Conservation (phyloP, 2,329 filamentous ascomycete genomes). For the Xylariaceae sp. region DNA sequence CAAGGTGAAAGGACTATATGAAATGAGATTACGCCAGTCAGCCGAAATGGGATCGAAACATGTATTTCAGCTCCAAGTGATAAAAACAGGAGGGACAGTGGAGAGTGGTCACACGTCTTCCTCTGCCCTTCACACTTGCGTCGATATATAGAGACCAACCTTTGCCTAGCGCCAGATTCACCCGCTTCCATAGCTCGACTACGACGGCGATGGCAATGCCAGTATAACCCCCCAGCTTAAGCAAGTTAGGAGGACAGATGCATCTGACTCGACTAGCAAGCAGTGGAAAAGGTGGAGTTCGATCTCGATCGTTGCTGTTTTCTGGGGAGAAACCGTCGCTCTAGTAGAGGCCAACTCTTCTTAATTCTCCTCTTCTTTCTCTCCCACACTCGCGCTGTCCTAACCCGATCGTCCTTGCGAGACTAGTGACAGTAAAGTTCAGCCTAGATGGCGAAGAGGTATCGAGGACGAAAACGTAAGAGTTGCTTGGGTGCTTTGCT, state of each 20-base stretch:
- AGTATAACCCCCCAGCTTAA: slow-evolving; percentile 29
- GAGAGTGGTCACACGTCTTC: not conserved
- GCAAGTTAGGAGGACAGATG: slow-evolving; percentile 27
- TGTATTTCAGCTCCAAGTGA: not conserved
- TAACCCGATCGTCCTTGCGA: slow-evolving; percentile 7
- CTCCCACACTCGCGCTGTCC: slow-evolving; percentile 1
- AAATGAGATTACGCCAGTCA: slow-evolving; percentile 21
- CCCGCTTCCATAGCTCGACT: slow-evolving; percentile 34
- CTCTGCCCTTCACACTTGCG: slow-evolving; percentile 14
- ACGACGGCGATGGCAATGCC: slow-evolving; percentile 27
- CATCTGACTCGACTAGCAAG: slow-evolving; percentile 27
- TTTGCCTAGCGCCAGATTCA: slow-evolving; percentile 34
- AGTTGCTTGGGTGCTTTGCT: no score
- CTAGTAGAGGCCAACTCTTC: not conserved
- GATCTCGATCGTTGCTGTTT: no score
- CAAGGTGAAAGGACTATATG: slow-evolving; percentile 29
- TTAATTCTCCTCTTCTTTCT: not conserved
- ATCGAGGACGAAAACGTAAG: slow-evolving; percentile 12
- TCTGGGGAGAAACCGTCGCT: no score
- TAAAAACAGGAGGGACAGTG: not conserved
- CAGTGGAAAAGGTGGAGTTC: not conserved
- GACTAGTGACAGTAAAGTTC: slow-evolving; percentile 11
- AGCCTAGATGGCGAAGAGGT: slow-evolving; percentile 17
- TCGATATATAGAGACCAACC: slow-evolving; percentile 27
- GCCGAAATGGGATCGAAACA: slow-evolving; percentile 16